Percentiles rank a stretch among this genome's conserved stretches.
Evolutionary conservation across 208 protist species (phyloP).

Genomic region (Porcisia deanei): DNA sequence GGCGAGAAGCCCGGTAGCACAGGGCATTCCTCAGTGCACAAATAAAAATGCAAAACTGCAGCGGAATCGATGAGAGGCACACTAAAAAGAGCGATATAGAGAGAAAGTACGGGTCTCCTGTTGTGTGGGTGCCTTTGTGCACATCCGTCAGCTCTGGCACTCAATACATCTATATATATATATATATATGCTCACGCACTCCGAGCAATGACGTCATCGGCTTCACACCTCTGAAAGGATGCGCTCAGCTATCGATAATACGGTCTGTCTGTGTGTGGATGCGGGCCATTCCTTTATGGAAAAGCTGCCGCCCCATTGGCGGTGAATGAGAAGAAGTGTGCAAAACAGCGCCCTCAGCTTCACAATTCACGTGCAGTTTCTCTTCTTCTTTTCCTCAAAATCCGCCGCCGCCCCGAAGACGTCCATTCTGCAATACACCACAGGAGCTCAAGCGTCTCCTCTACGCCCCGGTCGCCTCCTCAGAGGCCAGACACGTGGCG

Average conservation of each 20-base stretch:
- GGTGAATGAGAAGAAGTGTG: too few relatives aligned
- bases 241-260: not conserved
- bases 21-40: not conserved
- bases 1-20: not conserved
- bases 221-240: not conserved
- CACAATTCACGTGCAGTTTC: too few relatives aligned
- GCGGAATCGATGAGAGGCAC: not conserved
- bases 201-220: not conserved
- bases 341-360: too few relatives aligned
- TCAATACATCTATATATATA: not conserved
- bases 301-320: too few relatives aligned
- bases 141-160: not conserved
- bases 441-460: not conserved
- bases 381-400: too few relatives aligned
- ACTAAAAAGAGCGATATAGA: not conserved
- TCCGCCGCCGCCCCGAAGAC: not conserved
- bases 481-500: not conserved
- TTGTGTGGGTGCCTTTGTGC: too few relatives aligned
- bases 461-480: not conserved
- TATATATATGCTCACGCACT: too few relatives aligned
- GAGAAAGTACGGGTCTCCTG: not conserved
- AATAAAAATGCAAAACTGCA: not conserved
- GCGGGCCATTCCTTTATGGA: too few relatives aligned
- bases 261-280: too few relatives aligned
- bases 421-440: not conserved